A percentile compares a stretch with the other conserved stretches of the same genome.
Conservation (phyloP, 495 filamentous ascomycete species). For the Antarctomyces pellizariae region DNA sequence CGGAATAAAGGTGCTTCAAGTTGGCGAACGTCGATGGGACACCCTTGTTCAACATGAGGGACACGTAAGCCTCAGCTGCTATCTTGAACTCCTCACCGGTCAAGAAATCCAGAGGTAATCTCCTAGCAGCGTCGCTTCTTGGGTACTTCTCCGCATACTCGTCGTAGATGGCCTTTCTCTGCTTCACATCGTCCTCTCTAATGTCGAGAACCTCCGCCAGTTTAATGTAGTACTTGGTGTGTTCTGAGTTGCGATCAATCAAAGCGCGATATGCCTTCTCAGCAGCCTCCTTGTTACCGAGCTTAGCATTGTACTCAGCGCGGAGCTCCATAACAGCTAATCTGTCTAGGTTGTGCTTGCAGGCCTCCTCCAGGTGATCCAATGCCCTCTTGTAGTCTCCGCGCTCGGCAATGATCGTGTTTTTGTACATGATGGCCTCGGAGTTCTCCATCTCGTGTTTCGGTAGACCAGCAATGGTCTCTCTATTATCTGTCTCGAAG, state of each 20-base stretch:
- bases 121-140: constrained; percentile 59
- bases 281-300: constrained; percentile 62
- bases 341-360: constrained; percentile 59
- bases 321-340: constrained; percentile 75
- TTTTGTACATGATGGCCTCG: constrained; percentile 93
- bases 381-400: constrained; percentile 61
- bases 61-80: constrained; percentile 59
- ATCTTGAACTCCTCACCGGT: constrained; percentile 54
- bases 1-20: constrained; percentile 71
- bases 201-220: constrained; percentile 47
- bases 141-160: constrained; percentile 61
- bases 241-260: constrained; percentile 70
- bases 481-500: too few relatives aligned
- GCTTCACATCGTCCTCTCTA: constrained; percentile 30
- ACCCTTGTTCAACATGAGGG: constrained; percentile 80
- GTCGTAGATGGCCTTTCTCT: constrained; percentile 49
- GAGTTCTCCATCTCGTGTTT: constrained; percentile 72
- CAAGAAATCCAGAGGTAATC: constrained; percentile 78
- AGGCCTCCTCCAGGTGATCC: constrained; percentile 59
- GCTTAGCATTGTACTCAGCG: constrained; percentile 60
- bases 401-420: constrained; percentile 71
- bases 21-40: constrained; percentile 92
- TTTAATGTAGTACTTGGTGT: constrained; percentile 62
- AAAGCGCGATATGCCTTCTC: constrained; percentile 57
- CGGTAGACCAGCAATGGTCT: constrained; percentile 58